These are phyloP conservation scores for Globisporangium paroecandrum DNA, from an alignment of 352 stramenopile genomes.

Conservation along the genomic window DNA sequence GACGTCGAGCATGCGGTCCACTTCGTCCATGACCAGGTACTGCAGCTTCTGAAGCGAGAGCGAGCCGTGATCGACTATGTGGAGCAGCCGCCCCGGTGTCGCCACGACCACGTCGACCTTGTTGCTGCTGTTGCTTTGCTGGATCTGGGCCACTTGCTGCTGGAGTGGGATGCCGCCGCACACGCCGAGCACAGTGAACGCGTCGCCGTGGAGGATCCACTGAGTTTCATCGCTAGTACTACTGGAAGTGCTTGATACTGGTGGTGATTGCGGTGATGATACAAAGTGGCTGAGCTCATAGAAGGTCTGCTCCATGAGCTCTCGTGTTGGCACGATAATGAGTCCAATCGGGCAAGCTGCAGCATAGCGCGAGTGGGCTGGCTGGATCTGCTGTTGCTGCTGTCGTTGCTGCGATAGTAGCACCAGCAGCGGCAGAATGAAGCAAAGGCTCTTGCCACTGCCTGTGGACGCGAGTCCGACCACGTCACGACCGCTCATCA, in stretches of 20 bases:
- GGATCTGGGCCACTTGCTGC: slow-evolving; percentile 28
- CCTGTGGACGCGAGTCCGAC: slow-evolving; percentile 93
- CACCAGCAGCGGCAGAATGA: slow-evolving; percentile 89
- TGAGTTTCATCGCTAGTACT: slow-evolving; percentile 22
- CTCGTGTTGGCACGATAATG: slow-evolving; percentile 93
- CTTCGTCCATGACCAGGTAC: slow-evolving; percentile 94
- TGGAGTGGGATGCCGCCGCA: slow-evolving; percentile 41
- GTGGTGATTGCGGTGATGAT: not conserved
- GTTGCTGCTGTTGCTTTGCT: slow-evolving; percentile 24
- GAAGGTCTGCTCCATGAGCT: slow-evolving; percentile 95
- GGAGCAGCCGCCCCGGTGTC: slow-evolving; percentile 56
- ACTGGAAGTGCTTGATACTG: not conserved
- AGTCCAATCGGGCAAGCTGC: slow-evolving; percentile 54
- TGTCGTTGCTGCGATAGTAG: slow-evolving; percentile 28
- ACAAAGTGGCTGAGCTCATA: slow-evolving; percentile 52
- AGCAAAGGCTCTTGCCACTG: slow-evolving; percentile 96
- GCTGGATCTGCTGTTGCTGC: slow-evolving; percentile 31
- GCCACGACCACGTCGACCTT: slow-evolving; percentile 35
- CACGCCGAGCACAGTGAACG: slow-evolving; percentile 33
- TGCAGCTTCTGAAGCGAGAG: slow-evolving; percentile 29
- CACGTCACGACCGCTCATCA: slow-evolving; percentile 88
- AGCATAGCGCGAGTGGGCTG: slow-evolving; percentile 44
- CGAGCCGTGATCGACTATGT: slow-evolving; percentile 31
- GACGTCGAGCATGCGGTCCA: slow-evolving; percentile 94
- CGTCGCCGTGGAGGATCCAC: slow-evolving; percentile 29